Conservation (phyloP, 371 early-diverging fungal species). For the Lichtheimia ornata region DNA sequence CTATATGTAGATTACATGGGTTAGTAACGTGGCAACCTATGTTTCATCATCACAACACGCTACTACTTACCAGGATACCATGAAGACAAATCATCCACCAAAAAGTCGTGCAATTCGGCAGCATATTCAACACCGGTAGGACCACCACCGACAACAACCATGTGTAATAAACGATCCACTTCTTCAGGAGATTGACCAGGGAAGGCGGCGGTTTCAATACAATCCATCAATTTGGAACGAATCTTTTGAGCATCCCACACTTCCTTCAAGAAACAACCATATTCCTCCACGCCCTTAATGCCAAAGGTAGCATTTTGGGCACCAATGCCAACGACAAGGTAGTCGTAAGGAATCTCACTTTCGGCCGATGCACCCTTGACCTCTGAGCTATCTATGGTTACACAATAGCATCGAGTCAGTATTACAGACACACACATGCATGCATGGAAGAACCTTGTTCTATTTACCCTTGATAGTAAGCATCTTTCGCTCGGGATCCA, state of each 20-base stretch:
- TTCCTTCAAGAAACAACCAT: constrained; percentile 88
- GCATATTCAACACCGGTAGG: constrained; percentile 96
- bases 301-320: constrained; percentile 91
- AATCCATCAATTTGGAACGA: constrained; percentile 83
- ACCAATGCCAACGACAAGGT: constrained; percentile 87
- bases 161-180: constrained; percentile 82
- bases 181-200: constrained; percentile 79
- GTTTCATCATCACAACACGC: background rate
- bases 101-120: constrained; percentile 91
- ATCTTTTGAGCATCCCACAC: constrained; percentile 91
- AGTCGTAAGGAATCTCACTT: constrained; percentile 79
- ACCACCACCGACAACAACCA: constrained; percentile 97
- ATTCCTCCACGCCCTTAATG: constrained; percentile 84
- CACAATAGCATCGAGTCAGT: constrained; percentile 2
- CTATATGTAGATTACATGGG: constrained; percentile 22
- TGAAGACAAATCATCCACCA: constrained; percentile 77
- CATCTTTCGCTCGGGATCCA: constrained; percentile 76
- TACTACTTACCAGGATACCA: constrained; percentile 78
- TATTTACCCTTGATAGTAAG: constrained; percentile 70
- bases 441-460: background rate
- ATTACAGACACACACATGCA: background rate
- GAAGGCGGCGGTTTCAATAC: constrained; percentile 88
- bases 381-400: constrained; percentile 67
- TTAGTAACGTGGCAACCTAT: too few relatives aligned
- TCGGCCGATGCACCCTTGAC: constrained; percentile 62